Evolutionary conservation across 108 stramenopile genomes (phyloP).

Genomic region (Poteriospumella lacustris): DNA sequence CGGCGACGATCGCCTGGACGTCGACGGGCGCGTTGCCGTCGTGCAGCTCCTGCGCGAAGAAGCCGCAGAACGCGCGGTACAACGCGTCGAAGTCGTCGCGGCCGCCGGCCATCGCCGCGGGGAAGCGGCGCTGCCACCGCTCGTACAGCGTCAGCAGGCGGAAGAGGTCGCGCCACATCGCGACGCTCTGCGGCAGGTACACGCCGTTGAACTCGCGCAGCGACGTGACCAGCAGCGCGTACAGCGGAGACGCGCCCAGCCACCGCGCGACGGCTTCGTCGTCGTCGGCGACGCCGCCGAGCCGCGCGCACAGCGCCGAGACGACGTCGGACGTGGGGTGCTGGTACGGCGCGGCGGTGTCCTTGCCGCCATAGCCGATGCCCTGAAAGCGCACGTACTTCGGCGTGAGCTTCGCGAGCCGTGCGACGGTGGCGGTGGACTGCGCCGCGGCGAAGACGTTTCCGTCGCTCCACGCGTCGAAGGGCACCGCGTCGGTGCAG

Average conservation of each 20-base stretch:
- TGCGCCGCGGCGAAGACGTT: constrained; percentile 14
- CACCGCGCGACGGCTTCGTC: background rate
- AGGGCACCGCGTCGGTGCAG: constrained; percentile 41
- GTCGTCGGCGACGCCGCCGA: background rate
- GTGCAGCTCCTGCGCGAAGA: no score
- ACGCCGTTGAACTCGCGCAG: background rate
- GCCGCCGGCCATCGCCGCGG: background rate
- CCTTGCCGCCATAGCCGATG: background rate
- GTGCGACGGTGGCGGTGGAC: no score
- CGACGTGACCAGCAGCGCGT: background rate
- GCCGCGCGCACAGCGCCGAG: background rate
- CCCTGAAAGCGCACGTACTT: background rate
- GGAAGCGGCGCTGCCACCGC: background rate
- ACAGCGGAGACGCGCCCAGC: background rate
- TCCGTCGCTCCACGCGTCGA: constrained; percentile 24
- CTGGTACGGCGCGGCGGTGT: background rate
- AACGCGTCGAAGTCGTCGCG: background rate
- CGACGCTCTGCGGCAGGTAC: background rate
- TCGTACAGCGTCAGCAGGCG: background rate
- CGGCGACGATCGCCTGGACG: no score
- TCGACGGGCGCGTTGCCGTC: no score
- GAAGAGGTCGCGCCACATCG: background rate
- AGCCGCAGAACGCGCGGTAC: no score
- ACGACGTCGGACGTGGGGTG: background rate
- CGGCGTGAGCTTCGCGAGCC: no score